phyloP scores from a whole-genome alignment of 768 basidiomycete genomes.

The Cantharellus anzutake region DNA sequence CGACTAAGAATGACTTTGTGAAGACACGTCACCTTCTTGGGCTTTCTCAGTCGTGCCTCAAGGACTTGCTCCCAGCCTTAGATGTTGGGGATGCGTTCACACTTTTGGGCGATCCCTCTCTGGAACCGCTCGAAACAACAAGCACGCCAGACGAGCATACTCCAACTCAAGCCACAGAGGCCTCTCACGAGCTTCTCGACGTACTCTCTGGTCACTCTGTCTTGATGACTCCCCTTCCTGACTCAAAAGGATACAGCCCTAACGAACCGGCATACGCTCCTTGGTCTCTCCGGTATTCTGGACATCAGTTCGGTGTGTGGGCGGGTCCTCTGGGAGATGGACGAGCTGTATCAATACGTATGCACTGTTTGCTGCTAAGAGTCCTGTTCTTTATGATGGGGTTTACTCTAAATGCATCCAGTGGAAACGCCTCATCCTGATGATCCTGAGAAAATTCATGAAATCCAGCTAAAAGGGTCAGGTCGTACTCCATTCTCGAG shows the following conservation, averaged over 20 bases:
- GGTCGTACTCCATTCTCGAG: constrained; percentile 91
- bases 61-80: constrained; percentile 66
- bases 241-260: constrained; percentile 11
- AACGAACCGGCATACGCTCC: constrained; percentile 36
- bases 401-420: constrained; percentile 15
- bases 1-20: background rate
- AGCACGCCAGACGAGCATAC: constrained; percentile 8
- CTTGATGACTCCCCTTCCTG: constrained; percentile 28
- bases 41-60: constrained; percentile 43
- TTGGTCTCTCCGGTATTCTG: constrained; percentile 82
- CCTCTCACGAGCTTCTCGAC: constrained; percentile 57
- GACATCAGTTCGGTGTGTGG: constrained; percentile 77
- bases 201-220: constrained; percentile 61
- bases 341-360: constrained; percentile 72
- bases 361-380: constrained; percentile 11
- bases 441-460: constrained; percentile 37
- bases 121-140: constrained; percentile 15
- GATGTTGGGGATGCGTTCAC: constrained; percentile 73
- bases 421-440: constrained; percentile 62
- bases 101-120: constrained; percentile 39
- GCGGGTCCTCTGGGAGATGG: constrained; percentile 96
- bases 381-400: background rate
- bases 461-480: constrained; percentile 87
- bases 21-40: constrained; percentile 39
- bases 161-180: constrained; percentile 16